These are phyloP conservation scores for Friedmanniomyces simplex DNA, from an alignment of 495 filamentous ascomycete species.

Conservation along the genomic window DNA sequence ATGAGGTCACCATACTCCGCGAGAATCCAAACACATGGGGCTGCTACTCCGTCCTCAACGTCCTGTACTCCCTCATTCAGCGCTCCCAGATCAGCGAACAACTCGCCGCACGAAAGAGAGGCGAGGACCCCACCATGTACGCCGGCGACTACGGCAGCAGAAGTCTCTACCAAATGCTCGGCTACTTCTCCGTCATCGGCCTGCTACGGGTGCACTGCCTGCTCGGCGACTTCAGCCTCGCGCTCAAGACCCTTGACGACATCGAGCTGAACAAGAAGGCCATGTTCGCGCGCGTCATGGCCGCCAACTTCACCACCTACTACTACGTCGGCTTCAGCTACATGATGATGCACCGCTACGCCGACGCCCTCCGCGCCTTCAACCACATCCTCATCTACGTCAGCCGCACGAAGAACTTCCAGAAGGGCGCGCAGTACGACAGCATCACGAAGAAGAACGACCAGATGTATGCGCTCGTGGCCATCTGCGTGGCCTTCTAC, in stretches of 20 bases:
- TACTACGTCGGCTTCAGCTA: conserved; percentile 99
- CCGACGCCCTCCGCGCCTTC: conserved; percentile 98
- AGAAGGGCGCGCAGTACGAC: conserved; percentile 96
- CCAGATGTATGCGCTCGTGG: conserved; percentile 98
- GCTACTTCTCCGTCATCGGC: conserved; percentile 98
- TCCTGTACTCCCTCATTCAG: conserved; percentile 97
- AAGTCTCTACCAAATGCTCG: conserved; percentile 92
- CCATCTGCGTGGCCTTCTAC: conserved; percentile 96
- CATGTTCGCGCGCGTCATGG: conserved; percentile 99
- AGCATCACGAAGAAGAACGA: conserved; percentile 99
- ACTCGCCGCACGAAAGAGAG: conserved; percentile 83
- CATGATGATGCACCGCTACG: conserved; percentile 99
- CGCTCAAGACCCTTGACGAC: conserved; percentile 96
- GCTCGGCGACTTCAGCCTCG: conserved; percentile 94
- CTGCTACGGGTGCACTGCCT: conserved; percentile 92
- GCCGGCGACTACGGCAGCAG: conserved; percentile 92
- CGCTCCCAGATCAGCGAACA: conserved; percentile 96
- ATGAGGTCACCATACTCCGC: conserved; percentile 80
- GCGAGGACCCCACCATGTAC: conserved; percentile 71
- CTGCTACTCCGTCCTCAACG: conserved; percentile 98
- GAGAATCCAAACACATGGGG: conserved; percentile 99
- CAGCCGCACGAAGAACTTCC: conserved; percentile 98
- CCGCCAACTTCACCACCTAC: conserved; percentile 98
- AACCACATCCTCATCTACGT: conserved; percentile 99
- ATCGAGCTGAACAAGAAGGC: conserved; percentile 99